Evolutionary conservation across 805 yeast species (phyloP).

Genomic region (Wickerhamiella cacticola): DNA sequence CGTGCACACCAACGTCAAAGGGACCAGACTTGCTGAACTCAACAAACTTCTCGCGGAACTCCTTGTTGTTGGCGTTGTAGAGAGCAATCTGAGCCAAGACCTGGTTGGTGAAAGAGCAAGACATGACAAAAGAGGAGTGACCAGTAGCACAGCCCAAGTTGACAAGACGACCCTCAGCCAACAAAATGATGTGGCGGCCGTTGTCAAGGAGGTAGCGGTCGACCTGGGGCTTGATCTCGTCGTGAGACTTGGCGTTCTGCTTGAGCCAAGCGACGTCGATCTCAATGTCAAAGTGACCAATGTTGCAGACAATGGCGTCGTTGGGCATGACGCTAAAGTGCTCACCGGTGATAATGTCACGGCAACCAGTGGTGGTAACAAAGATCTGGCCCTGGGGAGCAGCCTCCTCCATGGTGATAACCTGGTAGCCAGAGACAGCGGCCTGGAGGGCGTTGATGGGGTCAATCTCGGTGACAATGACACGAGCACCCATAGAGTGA

Average conservation of each 20-base stretch:
- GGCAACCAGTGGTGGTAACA: conserved; percentile 98
- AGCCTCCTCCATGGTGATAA: conserved; percentile 88
- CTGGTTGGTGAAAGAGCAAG: conserved; percentile 99
- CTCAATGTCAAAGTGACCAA: conserved; percentile 98
- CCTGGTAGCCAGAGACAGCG: conserved; percentile 98
- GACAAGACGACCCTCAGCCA: conserved; percentile 98
- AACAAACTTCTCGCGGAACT: conserved; percentile 65
- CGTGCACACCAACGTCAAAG: conserved; percentile 85
- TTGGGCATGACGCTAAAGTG: conserved; percentile 93
- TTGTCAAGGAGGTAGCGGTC: conserved; percentile 84
- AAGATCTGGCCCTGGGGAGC: conserved; percentile 89
- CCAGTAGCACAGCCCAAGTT: conserved; percentile 99
- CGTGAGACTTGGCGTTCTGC: conserved; percentile 83
- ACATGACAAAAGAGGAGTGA: conserved; percentile 97
- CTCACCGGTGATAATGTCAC: conserved; percentile 86
- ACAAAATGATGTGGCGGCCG: conserved; percentile 89
- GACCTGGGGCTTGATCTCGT: conserved; percentile 98
- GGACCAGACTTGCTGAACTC: conserved; percentile 91
- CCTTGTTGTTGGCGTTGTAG: conserved; percentile 74
- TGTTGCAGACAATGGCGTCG: conserved; percentile 98
- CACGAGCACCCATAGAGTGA: conserved; percentile 99
- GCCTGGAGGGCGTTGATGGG: conserved; percentile 99
- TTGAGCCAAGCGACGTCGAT: conserved; percentile 98
- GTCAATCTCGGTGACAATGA: conserved; percentile 91
- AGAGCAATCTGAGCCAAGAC: conserved; percentile 97